Percentiles rank a stretch among this genome's conserved stretches.
Conservation (phyloP, 2,329 filamentous ascomycete genomes). For the Pseudopyricularia javanii region DNA sequence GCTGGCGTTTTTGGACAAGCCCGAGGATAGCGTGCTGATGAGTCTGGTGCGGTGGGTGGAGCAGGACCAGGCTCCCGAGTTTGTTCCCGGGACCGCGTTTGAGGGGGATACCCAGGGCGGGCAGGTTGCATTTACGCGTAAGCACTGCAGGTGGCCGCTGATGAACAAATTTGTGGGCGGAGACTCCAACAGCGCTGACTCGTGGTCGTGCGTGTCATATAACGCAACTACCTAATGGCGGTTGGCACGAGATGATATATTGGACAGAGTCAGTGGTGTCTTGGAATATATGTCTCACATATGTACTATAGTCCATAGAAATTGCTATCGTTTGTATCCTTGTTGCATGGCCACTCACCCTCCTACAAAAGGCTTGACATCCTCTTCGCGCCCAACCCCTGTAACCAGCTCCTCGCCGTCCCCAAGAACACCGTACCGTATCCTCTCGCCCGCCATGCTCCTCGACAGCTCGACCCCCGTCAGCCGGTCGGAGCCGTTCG, state of each 20-base stretch:
- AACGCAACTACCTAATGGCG: neutral
- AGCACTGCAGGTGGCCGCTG: slow-evolving; percentile 7
- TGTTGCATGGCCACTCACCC: too few relatives aligned
- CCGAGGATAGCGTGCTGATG: neutral
- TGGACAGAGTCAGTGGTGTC: too few relatives aligned
- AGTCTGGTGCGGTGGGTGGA: slow-evolving; percentile 6
- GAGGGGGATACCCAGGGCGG: neutral
- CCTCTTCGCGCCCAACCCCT: neutral
- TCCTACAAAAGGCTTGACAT: too few relatives aligned
- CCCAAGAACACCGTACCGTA: neutral
- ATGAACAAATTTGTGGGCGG: slow-evolving; percentile 5
- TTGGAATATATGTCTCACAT: too few relatives aligned
- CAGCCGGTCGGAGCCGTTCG: neutral
- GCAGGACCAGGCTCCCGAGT: slow-evolving; percentile 5
- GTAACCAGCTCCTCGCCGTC: neutral
- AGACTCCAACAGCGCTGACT: slow-evolving; percentile 2
- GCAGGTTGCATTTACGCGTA: slow-evolving; percentile 1
- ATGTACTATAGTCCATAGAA: too few relatives aligned
- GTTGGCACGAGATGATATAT: neutral
- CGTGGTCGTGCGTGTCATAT: slow-evolving; percentile 4
- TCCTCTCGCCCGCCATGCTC: neutral
- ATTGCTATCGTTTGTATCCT: too few relatives aligned
- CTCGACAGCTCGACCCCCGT: neutral
- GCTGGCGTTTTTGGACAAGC: neutral
- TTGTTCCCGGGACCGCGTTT: neutral